Conservation (phyloP, 1,139 yeast genomes). For the Saccharomyces hybrid region DNA sequence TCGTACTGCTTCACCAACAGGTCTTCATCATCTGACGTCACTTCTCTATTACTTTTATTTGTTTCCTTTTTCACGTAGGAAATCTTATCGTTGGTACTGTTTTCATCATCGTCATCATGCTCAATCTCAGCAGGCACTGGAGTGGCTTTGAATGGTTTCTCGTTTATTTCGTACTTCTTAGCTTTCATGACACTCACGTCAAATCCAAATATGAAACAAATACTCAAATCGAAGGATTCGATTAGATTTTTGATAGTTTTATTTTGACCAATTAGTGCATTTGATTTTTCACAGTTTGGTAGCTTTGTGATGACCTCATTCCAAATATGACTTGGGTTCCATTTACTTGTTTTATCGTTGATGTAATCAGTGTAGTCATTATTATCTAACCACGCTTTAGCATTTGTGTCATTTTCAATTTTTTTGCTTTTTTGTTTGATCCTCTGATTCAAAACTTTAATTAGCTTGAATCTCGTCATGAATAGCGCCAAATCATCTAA, state of each 20-base stretch:
- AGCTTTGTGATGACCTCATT: conserved; percentile 41
- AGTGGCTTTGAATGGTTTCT: conserved; percentile 10
- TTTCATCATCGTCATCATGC: conserved; percentile 19
- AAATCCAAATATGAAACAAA: neutral
- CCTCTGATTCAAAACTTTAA: conserved; percentile 8
- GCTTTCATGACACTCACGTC: conserved; percentile 32
- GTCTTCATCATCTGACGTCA: conserved; percentile 6
- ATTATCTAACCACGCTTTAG: conserved; percentile 26
- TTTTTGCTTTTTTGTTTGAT: conserved; percentile 8
- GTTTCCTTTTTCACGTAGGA: conserved; percentile 17
- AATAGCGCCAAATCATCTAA: neutral
- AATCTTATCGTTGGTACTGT: conserved; percentile 20
- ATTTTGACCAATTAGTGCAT: conserved; percentile 26
- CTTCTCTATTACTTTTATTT: conserved; percentile 31
- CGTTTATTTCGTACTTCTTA: conserved; percentile 5
- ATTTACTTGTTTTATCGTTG: conserved; percentile 24
- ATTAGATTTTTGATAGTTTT: neutral
- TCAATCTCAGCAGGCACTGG: conserved; percentile 6
- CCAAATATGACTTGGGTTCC: conserved; percentile 43
- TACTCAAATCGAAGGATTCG: neutral
- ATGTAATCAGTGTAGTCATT: conserved; percentile 23
- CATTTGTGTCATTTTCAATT: conserved; percentile 3
- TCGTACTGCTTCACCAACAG: conserved; percentile 38
- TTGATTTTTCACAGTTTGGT: conserved; percentile 33
- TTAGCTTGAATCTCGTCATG: neutral